These are phyloP conservation scores for Solanum pimpinellifolium DNA, from an alignment of 257 asterid species.

Conservation along the genomic window DNA sequence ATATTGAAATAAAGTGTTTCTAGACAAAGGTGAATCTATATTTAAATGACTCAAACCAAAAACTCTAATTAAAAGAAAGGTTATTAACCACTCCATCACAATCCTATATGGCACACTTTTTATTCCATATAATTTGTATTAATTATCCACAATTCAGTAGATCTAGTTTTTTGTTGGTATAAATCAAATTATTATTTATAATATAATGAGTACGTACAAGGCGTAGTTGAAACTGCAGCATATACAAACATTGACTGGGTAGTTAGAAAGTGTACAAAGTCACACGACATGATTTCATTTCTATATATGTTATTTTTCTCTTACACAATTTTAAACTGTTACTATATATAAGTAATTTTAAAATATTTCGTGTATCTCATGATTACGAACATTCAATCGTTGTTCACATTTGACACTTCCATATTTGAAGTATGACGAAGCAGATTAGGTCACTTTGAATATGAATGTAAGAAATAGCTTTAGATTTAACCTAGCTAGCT, in stretches of 20 bases:
- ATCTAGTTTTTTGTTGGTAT: not conserved
- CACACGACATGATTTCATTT: not conserved
- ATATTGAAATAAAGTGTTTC: no score
- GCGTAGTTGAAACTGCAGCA: not conserved
- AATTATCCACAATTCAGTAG: not conserved
- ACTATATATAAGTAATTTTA: not conserved
- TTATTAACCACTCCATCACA: not conserved
- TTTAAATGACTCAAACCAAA: rapidly evolving
- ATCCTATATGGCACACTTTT: not conserved
- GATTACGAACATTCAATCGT: not conserved
- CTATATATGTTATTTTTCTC: not conserved
- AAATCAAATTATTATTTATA: not conserved
- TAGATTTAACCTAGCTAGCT: not conserved
- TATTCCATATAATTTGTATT: not conserved
- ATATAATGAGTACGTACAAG: not conserved
- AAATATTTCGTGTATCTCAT: not conserved
- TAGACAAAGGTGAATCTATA: no score
- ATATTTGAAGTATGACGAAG: not conserved
- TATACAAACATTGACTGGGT: not conserved
- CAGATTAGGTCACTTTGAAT: not conserved
- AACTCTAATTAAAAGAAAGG: not conserved
- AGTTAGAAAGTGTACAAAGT: not conserved
- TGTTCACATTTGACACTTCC: not conserved
- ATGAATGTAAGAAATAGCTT: not conserved
- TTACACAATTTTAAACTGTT: not conserved